Evolutionary conservation across 805 yeast species (phyloP).

Genomic region (Hanseniaspora guilliermondii): DNA sequence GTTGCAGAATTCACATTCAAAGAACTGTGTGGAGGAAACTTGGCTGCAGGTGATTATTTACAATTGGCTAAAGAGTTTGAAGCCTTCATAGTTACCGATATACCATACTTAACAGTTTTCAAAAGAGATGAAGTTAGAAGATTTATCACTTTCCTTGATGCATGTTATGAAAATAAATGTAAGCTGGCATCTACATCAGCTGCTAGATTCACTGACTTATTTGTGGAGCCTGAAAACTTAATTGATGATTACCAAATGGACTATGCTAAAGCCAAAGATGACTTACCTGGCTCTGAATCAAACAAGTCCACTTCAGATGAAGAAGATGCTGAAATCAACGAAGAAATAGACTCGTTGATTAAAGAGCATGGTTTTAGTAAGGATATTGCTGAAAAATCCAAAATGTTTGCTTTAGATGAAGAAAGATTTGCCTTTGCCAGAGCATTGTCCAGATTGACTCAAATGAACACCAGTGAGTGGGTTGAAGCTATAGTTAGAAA

Average conservation of each 20-base stretch:
- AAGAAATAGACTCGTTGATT: constrained; percentile 46
- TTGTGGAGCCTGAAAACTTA: constrained; percentile 65
- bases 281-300: constrained; percentile 7
- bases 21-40: constrained; percentile 72
- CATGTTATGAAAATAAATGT: constrained; percentile 85
- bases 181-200: constrained; percentile 81
- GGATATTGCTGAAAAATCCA: constrained; percentile 57
- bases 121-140: constrained; percentile 77
- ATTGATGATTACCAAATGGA: constrained; percentile 29
- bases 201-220: constrained; percentile 69
- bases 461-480: constrained; percentile 93
- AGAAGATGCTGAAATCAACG: constrained; percentile 24
- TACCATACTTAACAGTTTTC: constrained; percentile 68
- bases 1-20: constrained; percentile 86
- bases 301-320: constrained; percentile 14
- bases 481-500: constrained; percentile 33
- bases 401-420: constrained; percentile 78
- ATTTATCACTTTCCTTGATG: constrained; percentile 88
- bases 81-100: constrained; percentile 80
- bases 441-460: constrained; percentile 79
- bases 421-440: constrained; percentile 95
- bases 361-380: constrained; percentile 67
- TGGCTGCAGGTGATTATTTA: constrained; percentile 90
- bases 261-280: constrained; percentile 22
- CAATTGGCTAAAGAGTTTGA: constrained; percentile 64